A percentile compares a stretch with the other conserved stretches of the same genome.
These are phyloP conservation scores for Colletotrichum phormii DNA, from an alignment of 2,329 filamentous ascomycete genomes.

Conservation along the genomic window DNA sequence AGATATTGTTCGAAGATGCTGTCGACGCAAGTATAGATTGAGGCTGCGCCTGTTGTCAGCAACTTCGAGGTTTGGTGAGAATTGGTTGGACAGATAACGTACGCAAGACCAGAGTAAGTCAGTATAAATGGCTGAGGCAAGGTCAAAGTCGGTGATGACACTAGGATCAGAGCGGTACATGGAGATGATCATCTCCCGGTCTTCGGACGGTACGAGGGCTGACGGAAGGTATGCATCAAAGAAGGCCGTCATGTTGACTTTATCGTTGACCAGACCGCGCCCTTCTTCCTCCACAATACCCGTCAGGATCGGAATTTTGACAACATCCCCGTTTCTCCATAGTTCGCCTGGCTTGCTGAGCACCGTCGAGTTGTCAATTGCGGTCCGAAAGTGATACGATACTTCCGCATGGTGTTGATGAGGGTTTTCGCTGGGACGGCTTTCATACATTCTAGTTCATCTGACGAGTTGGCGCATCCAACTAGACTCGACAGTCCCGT, in stretches of 20 bases:
- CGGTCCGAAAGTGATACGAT: slow-evolving; percentile 28
- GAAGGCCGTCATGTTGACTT: slow-evolving; percentile 39
- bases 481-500: slow-evolving; percentile 28
- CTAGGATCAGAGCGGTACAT: slow-evolving; percentile 35
- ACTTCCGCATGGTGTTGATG: slow-evolving; percentile 30
- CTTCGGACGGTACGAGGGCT: not conserved
- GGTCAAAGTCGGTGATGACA: slow-evolving; percentile 40
- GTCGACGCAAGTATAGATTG: slow-evolving; percentile 40
- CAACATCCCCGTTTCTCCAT: slow-evolving; percentile 38
- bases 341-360: slow-evolving; percentile 32
- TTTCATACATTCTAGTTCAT: slow-evolving; percentile 41
- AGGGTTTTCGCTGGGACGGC: slow-evolving; percentile 35
- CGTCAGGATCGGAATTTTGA: slow-evolving; percentile 41
- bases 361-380: slow-evolving; percentile 40
- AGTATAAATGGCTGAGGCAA: slow-evolving; percentile 42
- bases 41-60: slow-evolving; percentile 38
- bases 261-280: slow-evolving; percentile 38
- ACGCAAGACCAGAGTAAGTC: slow-evolving; percentile 44
- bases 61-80: not conserved
- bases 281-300: slow-evolving; percentile 43
- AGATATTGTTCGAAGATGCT: slow-evolving; percentile 35
- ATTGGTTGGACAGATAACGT: slow-evolving; percentile 23
- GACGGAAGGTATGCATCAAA: slow-evolving; percentile 35
- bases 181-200: slow-evolving; percentile 31
- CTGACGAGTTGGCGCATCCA: slow-evolving; percentile 35